phyloP scores from a whole-genome alignment of 2,329 filamentous ascomycete genomes.

The Xylariaceae sp. region DNA sequence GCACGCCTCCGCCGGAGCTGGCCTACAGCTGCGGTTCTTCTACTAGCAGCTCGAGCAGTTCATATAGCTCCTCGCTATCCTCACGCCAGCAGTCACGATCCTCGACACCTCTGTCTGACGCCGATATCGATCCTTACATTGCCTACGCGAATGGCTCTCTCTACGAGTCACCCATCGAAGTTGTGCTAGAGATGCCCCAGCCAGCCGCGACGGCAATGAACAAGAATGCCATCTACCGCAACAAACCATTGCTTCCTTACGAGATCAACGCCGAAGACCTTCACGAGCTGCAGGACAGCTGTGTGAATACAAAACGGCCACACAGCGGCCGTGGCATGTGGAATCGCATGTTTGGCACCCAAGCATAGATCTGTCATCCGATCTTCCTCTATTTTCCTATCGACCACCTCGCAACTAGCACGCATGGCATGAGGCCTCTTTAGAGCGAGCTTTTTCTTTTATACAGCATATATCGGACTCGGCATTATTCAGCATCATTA shows the following conservation, averaged over 20 bases:
- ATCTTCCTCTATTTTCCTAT: constrained; percentile 9
- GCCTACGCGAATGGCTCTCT: constrained; percentile 35
- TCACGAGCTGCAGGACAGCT: constrained; percentile 43
- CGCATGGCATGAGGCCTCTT: constrained; percentile 10
- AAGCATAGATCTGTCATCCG: constrained; percentile 10
- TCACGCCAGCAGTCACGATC: constrained; percentile 44
- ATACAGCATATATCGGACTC: constrained; percentile 15
- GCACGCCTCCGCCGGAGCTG: constrained; percentile 46
- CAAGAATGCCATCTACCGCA: constrained; percentile 23
- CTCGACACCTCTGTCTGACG: constrained; percentile 46
- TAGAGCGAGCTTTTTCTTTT: constrained; percentile 5
- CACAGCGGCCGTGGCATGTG: constrained; percentile 46
- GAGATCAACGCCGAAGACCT: constrained; percentile 51
- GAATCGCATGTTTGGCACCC: constrained; percentile 47
- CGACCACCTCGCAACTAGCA: constrained; percentile 11
- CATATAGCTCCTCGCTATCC: constrained; percentile 44
- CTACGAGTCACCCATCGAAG: constrained; percentile 46
- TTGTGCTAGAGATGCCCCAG: constrained; percentile 36
- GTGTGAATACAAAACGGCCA: constrained; percentile 44
- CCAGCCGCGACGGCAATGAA: constrained; percentile 30
- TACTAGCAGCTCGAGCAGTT: constrained; percentile 36
- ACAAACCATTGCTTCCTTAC: constrained; percentile 43
- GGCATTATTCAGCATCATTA: constrained; percentile 17
- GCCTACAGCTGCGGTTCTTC: constrained; percentile 38
- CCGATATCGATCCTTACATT: constrained; percentile 37